Evolutionary conservation across 345 rosid genomes (phyloP).

Genomic region (Brassica incana): DNA sequence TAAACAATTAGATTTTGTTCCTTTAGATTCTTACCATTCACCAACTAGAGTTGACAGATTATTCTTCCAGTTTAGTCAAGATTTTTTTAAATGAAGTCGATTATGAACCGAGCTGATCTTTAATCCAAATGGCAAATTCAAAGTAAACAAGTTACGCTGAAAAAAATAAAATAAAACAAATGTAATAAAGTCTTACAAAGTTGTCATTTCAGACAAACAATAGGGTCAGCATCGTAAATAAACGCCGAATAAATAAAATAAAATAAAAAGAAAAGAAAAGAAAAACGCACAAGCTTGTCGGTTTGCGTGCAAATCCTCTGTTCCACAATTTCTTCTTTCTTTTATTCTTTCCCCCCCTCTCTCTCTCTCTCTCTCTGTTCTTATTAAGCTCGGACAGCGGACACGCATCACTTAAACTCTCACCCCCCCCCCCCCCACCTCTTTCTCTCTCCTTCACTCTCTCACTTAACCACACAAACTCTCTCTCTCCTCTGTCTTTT

Average conservation of each 20-base stretch:
- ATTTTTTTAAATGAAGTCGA: neutral
- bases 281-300: conserved; percentile 57
- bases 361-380: conserved; percentile 27
- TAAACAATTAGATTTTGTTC: neutral
- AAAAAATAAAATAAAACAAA: neutral
- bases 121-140: neutral
- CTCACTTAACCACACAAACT: conserved; percentile 25
- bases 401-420: conserved; percentile 49
- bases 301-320: conserved; percentile 69
- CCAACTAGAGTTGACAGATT: neutral
- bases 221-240: conserved; percentile 61
- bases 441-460: conserved; percentile 37
- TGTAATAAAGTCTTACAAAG: conserved; percentile 16
- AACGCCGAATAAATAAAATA: neutral
- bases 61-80: neutral
- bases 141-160: neutral
- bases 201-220: conserved; percentile 46
- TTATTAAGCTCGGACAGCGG: conserved; percentile 34
- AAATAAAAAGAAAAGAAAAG: neutral
- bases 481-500: neutral
- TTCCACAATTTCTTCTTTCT: conserved; percentile 20
- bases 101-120: neutral
- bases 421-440: conserved; percentile 13
- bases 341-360: conserved; percentile 13
- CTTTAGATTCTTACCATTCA: neutral